These are phyloP conservation scores for Eucalyptus viminalis DNA, from an alignment of 345 rosid genomes.

Conservation along the genomic window DNA sequence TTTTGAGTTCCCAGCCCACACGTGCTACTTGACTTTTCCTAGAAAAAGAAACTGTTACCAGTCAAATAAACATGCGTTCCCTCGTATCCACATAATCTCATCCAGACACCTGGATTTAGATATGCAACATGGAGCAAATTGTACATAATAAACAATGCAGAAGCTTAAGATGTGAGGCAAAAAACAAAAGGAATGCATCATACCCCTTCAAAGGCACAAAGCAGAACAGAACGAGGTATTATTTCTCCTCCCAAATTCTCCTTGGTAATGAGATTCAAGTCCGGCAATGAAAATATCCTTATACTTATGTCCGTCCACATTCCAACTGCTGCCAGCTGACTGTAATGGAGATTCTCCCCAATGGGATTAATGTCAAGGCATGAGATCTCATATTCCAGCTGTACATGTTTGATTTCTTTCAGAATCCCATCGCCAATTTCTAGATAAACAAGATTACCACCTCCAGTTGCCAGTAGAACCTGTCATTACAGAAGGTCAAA, in stretches of 20 bases:
- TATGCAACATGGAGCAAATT: background rate
- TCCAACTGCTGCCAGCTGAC: slow-evolving; percentile 94
- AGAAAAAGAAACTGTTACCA: background rate
- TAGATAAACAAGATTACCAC: slow-evolving; percentile 83
- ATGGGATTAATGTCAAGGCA: slow-evolving; percentile 92
- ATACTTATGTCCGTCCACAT: slow-evolving; percentile 98
- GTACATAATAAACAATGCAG: background rate
- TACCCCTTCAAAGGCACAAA: slow-evolving; percentile 97
- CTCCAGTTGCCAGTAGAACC: slow-evolving; percentile 95
- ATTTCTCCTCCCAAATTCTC: slow-evolving; percentile 93
- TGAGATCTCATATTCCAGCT: slow-evolving; percentile 80
- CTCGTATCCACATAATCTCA: background rate
- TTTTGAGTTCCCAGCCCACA: background rate
- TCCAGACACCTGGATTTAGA: background rate
- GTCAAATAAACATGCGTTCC: background rate
- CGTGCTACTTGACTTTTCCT: background rate
- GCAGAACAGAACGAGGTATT: slow-evolving; percentile 87
- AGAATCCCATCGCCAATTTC: slow-evolving; percentile 82
- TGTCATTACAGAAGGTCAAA: slow-evolving; percentile 10
- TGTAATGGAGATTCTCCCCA: slow-evolving; percentile 58
- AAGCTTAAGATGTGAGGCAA: background rate
- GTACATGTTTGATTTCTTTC: slow-evolving; percentile 55
- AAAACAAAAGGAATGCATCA: background rate
- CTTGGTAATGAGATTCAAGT: slow-evolving; percentile 71
- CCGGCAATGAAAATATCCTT: slow-evolving; percentile 68